Base-by-base conservation (phyloP, 2,329 filamentous ascomycete genomes). In the Hawksworthiomyces lignivorus region DNA sequence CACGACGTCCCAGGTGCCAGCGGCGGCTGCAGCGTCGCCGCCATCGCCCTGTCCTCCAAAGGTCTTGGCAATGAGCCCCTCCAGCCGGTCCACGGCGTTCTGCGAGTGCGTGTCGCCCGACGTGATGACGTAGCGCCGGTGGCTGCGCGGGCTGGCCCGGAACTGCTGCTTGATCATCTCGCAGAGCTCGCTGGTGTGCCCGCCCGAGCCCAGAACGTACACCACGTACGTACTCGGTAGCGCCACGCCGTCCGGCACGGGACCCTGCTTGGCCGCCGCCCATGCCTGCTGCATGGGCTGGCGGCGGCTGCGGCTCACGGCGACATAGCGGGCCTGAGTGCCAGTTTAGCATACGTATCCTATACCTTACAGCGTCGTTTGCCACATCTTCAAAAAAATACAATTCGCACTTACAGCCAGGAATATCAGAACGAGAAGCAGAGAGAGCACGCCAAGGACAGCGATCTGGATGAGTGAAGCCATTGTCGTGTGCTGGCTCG, bases 171-270 rank as follows among this genome's bases (percentile, higher is more conserved):
- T 68, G 52, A 98, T 77, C 68, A 96, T 84, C 55, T 83, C 80
- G 48, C 95, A 72, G 84, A 98, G 94, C 63, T 98, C 92, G 36
- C 87, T 82, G 1, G 92, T 96, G 63, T 98, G 92, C 1, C 92
- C 92, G 24, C 92, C 92, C 3, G 86, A 94, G 39, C 92, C 92
- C 19, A 97, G 82, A 20, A 97, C 81, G 49, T 94, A 75, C 24
- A 94, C 69, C 41, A 88, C 68, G 60, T 89, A 75, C 20, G 64
- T 63, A 4, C 54, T 50, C 5, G 54, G 56, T 15, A 55, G 48
- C 18, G 31, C 24, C 7, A 28, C 42, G 4, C 40, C 41, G 14
- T 50, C 47, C 7, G 48, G 50, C 7, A 46, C 39, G n/a, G 27
- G 31, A 8, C 44, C 47, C 3, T 39, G 27, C 7, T 31, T 28